phyloP scores from a whole-genome alignment of 169 alveolate genomes.

The Plasmodium vivax region DNA sequence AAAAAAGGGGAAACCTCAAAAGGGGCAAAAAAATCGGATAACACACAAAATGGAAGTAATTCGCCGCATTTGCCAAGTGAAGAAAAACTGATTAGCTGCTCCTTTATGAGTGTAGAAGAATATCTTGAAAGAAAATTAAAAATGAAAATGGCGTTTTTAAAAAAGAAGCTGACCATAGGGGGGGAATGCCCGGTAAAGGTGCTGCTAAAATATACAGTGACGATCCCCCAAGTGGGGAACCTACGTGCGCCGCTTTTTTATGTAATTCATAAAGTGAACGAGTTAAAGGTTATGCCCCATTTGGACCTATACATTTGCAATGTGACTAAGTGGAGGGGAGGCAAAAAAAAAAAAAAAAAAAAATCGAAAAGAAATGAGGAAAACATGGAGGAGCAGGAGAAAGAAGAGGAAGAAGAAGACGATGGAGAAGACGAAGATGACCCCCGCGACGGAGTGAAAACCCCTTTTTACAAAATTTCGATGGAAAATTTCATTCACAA shows the following conservation, averaged over 20 bases:
- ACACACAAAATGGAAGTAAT: neutral
- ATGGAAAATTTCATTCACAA: slow-evolving; percentile 19
- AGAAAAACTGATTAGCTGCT: neutral
- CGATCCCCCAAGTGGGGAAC: neutral
- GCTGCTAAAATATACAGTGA: slow-evolving; percentile 35
- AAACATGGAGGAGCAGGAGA: neutral
- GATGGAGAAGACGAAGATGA: neutral
- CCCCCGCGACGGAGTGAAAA: neutral
- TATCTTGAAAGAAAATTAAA: slow-evolving; percentile 48
- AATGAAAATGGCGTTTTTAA: slow-evolving; percentile 38
- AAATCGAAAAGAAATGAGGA: neutral
- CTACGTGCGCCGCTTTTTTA: slow-evolving; percentile 9
- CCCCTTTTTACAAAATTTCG: slow-evolving; percentile 16
- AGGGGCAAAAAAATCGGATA: neutral
- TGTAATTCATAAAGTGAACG: slow-evolving; percentile 22
- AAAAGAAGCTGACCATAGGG: neutral
- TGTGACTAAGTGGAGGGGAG: slow-evolving; percentile 7
- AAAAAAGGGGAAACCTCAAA: neutral
- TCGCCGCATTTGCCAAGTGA: neutral
- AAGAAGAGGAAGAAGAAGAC: neutral
- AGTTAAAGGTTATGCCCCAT: slow-evolving; percentile 27
- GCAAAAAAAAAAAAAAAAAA: slow-evolving; percentile 16
- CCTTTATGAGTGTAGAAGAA: slow-evolving; percentile 38
- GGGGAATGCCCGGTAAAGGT: slow-evolving; percentile 22
- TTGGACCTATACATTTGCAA: slow-evolving; percentile 26